Evolutionary conservation across 768 basidiomycete species (phyloP).

Genomic region (Xanthoconium purpureum): DNA sequence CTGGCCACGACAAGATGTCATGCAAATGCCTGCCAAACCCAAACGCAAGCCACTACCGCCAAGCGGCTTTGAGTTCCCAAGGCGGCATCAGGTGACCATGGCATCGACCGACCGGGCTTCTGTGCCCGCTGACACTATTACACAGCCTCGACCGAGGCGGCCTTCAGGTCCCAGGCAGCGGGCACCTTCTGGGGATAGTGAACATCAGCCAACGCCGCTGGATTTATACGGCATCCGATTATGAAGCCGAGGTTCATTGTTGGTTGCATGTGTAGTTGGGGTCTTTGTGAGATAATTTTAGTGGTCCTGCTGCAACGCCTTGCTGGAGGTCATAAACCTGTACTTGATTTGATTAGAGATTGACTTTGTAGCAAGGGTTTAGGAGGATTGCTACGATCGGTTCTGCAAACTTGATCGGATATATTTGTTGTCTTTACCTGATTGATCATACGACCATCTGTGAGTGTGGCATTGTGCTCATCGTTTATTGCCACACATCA

Average conservation of each 20-base stretch:
- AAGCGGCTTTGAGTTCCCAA: constrained; percentile 26
- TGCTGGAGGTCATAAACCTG: constrained; percentile 1
- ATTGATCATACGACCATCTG: constrained; percentile 2
- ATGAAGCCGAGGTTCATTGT: not conserved
- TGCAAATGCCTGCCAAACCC: constrained; percentile 24
- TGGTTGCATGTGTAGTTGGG: not conserved
- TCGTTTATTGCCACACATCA: not conserved
- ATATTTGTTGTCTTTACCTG: not conserved
- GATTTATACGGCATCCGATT: constrained; percentile 17
- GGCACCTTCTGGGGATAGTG: constrained; percentile 20
- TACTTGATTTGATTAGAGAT: not conserved
- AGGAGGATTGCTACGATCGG: constrained; percentile 14
- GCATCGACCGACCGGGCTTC: constrained; percentile 6
- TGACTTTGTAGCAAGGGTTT: constrained; percentile 8
- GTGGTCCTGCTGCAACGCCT: constrained; percentile 17
- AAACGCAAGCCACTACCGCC: constrained; percentile 16
- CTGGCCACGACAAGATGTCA: constrained; percentile 50
- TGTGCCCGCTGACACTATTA: not conserved
- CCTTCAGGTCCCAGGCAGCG: constrained; percentile 33
- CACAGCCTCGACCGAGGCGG: constrained; percentile 27
- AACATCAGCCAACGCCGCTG: constrained; percentile 17
- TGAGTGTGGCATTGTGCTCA: not conserved
- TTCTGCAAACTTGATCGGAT: too few species aligned
- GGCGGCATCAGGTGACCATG: not conserved
- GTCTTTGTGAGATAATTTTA: not conserved